Percentiles rank a stretch among this genome's conserved stretches.
phyloP scores from a whole-genome alignment of 371 early-diverging fungal genomes.

The Dichotomocladium elegans region DNA sequence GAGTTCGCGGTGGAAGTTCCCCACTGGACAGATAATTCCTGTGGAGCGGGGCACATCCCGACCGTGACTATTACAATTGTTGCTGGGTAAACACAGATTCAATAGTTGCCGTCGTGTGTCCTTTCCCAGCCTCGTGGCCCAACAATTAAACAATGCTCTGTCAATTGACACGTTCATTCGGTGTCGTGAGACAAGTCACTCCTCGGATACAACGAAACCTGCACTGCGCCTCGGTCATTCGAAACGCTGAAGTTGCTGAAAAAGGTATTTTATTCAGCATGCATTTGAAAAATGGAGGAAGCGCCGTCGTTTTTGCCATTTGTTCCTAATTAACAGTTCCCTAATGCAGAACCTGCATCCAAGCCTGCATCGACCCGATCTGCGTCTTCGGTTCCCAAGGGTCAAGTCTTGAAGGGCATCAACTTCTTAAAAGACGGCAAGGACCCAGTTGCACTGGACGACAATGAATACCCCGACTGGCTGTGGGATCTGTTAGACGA shows the following conservation, averaged over 20 bases:
- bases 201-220: conserved; percentile 5
- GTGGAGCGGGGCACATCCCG: neutral
- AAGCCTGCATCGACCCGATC: conserved; percentile 7
- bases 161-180: neutral
- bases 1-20: neutral
- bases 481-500: conserved; percentile 84
- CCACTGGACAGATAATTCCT: neutral
- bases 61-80: too few species aligned
- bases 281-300: neutral
- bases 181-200: neutral
- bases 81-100: too few species aligned
- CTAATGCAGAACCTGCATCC: neutral
- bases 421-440: conserved; percentile 76
- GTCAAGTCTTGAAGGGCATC: conserved; percentile 81
- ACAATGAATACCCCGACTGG: conserved; percentile 89
- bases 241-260: conserved; percentile 3
- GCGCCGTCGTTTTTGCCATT: neutral
- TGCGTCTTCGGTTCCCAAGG: conserved; percentile 65
- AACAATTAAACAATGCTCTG: neutral
- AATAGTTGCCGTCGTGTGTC: neutral
- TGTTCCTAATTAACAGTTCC: neutral
- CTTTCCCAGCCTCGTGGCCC: neutral
- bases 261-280: neutral
- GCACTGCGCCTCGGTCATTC: conserved; percentile 1
- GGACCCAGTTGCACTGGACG: conserved; percentile 86